Evolutionary conservation across 352 stramenopile genomes (phyloP), one percentile per base, ranked within the genome.

Genomic region (Pythium oligandrum): DNA sequence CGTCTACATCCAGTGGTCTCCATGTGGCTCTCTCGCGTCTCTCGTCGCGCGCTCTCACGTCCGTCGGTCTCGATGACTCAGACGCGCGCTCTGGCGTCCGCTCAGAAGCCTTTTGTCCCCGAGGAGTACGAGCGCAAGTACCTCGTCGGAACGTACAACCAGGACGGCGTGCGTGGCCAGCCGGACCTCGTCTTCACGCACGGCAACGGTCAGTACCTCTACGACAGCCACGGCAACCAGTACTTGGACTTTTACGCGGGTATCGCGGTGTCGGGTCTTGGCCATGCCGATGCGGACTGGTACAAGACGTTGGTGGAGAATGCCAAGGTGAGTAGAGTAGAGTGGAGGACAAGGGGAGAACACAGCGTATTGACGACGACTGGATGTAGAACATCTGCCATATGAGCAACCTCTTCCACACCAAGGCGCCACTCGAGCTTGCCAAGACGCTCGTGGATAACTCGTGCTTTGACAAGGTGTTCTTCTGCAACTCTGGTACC

Each of bases 371-470:
- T 26, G 17, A 26, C 17, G 17, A 26, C 17, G 17, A 26, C 17
- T 26, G 17, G 17, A 26, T 26, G 70, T 64, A 79, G 57, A 79
- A 90, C 40, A 61, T 98, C 11, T 95, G 97, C 63, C 96, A 99
- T 63, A 90, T 97, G 56, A 96, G 75, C 73, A 99, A 99, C 71
- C 73, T 99, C 47, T 99, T 98, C 75, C 97, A 98, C 63, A 97
- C 96, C 12, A 78, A 88, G n/a, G 70, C 90, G 40, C 94, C 97
- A 52, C 88, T 96, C 34, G 69, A 94, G 44, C 74, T 99, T 30
- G 96, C 96, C 30, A 86, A 97, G 62, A 97, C 83, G 71, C 78
- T 99, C 4, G 90, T 98, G 53, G 84, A 98, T 57, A 98, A 98
- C 64, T 98, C 88, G n/a, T 81, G 78, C 42, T 96, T 98, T 55